phyloP scores from a whole-genome alignment of 2,329 filamentous ascomycete genomes.

The Lojkania enalia region DNA sequence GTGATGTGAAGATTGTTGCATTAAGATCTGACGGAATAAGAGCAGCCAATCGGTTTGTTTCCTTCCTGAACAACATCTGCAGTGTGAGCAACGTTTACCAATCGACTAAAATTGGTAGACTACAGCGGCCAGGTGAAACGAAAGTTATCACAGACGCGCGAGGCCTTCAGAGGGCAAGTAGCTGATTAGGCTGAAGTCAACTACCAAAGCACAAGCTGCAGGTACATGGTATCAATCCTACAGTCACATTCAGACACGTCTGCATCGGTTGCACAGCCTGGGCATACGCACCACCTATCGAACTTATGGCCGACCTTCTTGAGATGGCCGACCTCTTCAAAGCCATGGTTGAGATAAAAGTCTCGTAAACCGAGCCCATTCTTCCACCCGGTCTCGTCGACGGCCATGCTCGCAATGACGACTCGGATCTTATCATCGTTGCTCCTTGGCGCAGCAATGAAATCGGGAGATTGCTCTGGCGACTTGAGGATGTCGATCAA shows the following conservation, averaged over 20 bases:
- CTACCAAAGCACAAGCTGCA: slow-evolving; percentile 25
- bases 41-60: slow-evolving; percentile 29
- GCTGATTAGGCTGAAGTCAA: neutral
- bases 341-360: slow-evolving; percentile 46
- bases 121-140: neutral
- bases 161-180: neutral
- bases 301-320: slow-evolving; percentile 45
- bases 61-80: slow-evolving; percentile 15
- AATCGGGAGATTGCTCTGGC: slow-evolving; percentile 19
- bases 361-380: slow-evolving; percentile 39
- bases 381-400: slow-evolving; percentile 39
- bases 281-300: slow-evolving; percentile 37
- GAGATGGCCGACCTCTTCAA: slow-evolving; percentile 45
- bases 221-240: slow-evolving; percentile 29
- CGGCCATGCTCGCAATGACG: slow-evolving; percentile 45
- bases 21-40: too few species aligned
- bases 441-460: slow-evolving; percentile 7
- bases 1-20: too few species aligned
- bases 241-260: slow-evolving; percentile 11
- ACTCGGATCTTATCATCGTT: slow-evolving; percentile 32
- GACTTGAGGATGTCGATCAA: slow-evolving; percentile 32
- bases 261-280: slow-evolving; percentile 4
- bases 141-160: neutral
- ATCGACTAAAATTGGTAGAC: slow-evolving; percentile 17
- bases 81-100: slow-evolving; percentile 24